These are phyloP conservation scores for Aspergillus neoniger DNA, from an alignment of 2,329 filamentous ascomycete genomes.

Conservation along the genomic window DNA sequence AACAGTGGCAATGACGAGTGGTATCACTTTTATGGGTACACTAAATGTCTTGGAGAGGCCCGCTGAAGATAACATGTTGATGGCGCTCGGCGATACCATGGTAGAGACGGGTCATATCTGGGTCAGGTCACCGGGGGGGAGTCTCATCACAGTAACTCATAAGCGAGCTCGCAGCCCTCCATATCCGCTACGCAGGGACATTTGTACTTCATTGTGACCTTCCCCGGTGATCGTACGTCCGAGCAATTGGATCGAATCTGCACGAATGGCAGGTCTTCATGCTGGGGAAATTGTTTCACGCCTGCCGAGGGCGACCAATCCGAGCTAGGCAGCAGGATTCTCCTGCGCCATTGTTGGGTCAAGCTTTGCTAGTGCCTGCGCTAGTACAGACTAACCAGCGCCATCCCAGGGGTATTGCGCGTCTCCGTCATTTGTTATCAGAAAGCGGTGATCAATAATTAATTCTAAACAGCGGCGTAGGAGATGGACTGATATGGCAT, in stretches of 20 bases:
- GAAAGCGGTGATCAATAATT: not conserved
- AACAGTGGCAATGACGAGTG: not conserved
- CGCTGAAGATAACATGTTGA: not conserved
- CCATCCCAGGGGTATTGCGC: constrained; percentile 9
- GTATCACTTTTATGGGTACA: not conserved
- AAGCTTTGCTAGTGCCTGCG: constrained; percentile 8
- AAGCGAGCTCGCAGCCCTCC: not conserved
- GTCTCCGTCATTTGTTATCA: not conserved
- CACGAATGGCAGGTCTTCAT: not conserved
- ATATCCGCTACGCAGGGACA: no score
- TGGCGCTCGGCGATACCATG: not conserved
- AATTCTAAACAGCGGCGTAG: no score
- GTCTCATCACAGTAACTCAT: not conserved
- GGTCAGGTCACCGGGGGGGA: not conserved
- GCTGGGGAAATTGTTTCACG: not conserved
- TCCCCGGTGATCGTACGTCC: no score
- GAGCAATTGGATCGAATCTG: not conserved
- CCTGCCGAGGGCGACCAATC: not conserved
- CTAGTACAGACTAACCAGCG: not conserved
- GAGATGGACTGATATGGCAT: no score
- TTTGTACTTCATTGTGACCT: no score
- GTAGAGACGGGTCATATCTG: not conserved
- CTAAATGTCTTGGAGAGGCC: not conserved
- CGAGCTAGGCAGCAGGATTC: constrained; percentile 7
- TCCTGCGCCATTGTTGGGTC: not conserved